These are phyloP conservation scores for Suillus decipiens DNA, from an alignment of 768 basidiomycete species.

Conservation along the genomic window DNA sequence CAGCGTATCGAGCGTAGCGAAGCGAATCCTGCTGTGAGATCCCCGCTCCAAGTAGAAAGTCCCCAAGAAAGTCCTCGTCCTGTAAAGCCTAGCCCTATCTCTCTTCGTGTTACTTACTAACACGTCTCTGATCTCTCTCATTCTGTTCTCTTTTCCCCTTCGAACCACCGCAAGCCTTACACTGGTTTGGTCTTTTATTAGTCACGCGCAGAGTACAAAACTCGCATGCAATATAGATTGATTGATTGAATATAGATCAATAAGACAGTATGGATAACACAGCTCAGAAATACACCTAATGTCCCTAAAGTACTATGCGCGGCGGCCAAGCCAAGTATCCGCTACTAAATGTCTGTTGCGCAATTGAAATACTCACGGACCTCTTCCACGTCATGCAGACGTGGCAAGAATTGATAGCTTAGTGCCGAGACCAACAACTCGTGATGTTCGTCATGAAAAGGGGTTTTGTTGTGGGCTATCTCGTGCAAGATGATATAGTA, in stretches of 20 bases:
- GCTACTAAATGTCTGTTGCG: not conserved
- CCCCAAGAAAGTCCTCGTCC: too few species aligned
- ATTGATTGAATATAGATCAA: not conserved
- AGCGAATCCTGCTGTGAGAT: too few species aligned
- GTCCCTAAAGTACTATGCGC: not conserved
- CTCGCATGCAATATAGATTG: not conserved
- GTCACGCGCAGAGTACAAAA: not conserved
- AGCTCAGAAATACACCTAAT: not conserved
- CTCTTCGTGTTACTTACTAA: too few species aligned
- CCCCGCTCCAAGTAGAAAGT: too few species aligned
- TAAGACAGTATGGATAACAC: not conserved
- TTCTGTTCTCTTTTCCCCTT: too few species aligned
- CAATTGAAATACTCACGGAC: not conserved
- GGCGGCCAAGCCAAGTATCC: not conserved
- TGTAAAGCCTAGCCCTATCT: too few species aligned
- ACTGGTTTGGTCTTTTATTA: not conserved
- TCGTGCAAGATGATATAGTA: conserved; percentile 31
- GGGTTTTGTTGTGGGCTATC: conserved; percentile 25
- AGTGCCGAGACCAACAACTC: conserved; percentile 21
- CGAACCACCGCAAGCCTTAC: too few species aligned
- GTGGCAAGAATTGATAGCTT: not conserved
- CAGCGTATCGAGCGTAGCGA: too few species aligned
- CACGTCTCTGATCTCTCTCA: too few species aligned
- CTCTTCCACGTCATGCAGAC: not conserved
- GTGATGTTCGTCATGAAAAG: conserved; percentile 30